Conservation (phyloP, 345 rosid genomes). For the Limnanthes douglasii region DNA sequence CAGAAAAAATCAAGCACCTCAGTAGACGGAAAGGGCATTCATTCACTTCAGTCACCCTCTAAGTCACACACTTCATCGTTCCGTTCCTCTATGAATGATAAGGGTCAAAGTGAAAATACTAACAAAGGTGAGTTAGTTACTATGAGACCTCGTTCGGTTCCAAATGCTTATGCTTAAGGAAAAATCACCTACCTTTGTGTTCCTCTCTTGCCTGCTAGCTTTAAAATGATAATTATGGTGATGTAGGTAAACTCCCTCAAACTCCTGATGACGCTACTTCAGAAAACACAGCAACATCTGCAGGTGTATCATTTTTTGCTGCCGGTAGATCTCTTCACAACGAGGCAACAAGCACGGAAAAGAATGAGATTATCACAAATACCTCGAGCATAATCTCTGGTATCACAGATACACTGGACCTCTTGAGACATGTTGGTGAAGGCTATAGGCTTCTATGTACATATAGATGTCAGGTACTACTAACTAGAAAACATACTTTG, state of each 20-base stretch:
- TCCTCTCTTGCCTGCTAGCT: neutral
- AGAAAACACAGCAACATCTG: conserved; percentile 9
- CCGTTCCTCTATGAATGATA: conserved; percentile 44
- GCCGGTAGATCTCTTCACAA: conserved; percentile 15
- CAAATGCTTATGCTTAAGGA: neutral
- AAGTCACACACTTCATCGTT: conserved; percentile 30
- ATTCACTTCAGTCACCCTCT: conserved; percentile 13
- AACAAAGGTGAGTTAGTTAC: conserved; percentile 92
- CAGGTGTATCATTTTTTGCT: conserved; percentile 12
- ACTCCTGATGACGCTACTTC: conserved; percentile 6
- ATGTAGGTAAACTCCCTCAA: conserved; percentile 5
- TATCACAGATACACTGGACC: conserved; percentile 46
- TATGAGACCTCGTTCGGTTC: no score
- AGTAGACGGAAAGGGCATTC: conserved; percentile 31
- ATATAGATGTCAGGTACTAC: conserved; percentile 62
- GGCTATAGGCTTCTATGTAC: conserved; percentile 60
- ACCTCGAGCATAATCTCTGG: conserved; percentile 32
- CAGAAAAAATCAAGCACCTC: conserved; percentile 25
- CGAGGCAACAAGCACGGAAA: conserved; percentile 10
- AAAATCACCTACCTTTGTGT: neutral
- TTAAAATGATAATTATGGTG: neutral
- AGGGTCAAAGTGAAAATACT: conserved; percentile 52
- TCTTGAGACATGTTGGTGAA: conserved; percentile 65
- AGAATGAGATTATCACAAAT: conserved; percentile 13
- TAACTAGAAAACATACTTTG: conserved; percentile 2